These are phyloP conservation scores for Stygiomarasmius scandens DNA, from an alignment of 1,284 basidiomycete species.

Conservation along the genomic window DNA sequence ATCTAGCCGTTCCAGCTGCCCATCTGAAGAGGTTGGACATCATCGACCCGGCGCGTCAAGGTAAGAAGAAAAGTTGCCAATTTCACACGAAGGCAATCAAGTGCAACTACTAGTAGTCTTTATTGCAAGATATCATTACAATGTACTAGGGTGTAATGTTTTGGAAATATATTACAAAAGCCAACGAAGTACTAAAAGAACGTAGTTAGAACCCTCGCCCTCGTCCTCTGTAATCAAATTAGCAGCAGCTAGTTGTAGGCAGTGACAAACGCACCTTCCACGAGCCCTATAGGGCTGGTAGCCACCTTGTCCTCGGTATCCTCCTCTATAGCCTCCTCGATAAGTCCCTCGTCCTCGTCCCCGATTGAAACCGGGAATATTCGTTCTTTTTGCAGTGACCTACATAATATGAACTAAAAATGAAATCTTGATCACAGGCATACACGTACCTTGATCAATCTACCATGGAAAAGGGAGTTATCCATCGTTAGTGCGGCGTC, in stretches of 20 bases:
- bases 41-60: slow-evolving; percentile 32
- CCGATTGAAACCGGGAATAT: slow-evolving; percentile 87
- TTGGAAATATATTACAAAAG: slow-evolving; percentile 24
- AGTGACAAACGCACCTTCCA: slow-evolving; percentile 65
- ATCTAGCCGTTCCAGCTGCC: slow-evolving; percentile 29
- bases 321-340: slow-evolving; percentile 68
- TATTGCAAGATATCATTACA: slow-evolving; percentile 16
- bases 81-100: slow-evolving; percentile 8
- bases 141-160: slow-evolving; percentile 5
- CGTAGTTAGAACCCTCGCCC: slow-evolving; percentile 63
- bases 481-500: slow-evolving; percentile 95
- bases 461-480: slow-evolving; percentile 92
- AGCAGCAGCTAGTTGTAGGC: slow-evolving; percentile 10
- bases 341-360: slow-evolving; percentile 76
- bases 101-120: slow-evolving; percentile 32
- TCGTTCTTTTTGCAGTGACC: slow-evolving; percentile 93
- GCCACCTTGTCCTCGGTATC: slow-evolving; percentile 70
- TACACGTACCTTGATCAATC: slow-evolving; percentile 81
- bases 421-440: too few species aligned
- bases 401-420: slow-evolving; percentile 34
- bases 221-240: slow-evolving; percentile 52
- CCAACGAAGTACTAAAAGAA: neutral
- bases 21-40: slow-evolving; percentile 28
- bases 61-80: slow-evolving; percentile 4
- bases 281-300: slow-evolving; percentile 80